A percentile compares a stretch with the other conserved stretches of the same genome.
Conservation (phyloP, 2,329 filamentous ascomycete species). For the Alternaria alternata region DNA sequence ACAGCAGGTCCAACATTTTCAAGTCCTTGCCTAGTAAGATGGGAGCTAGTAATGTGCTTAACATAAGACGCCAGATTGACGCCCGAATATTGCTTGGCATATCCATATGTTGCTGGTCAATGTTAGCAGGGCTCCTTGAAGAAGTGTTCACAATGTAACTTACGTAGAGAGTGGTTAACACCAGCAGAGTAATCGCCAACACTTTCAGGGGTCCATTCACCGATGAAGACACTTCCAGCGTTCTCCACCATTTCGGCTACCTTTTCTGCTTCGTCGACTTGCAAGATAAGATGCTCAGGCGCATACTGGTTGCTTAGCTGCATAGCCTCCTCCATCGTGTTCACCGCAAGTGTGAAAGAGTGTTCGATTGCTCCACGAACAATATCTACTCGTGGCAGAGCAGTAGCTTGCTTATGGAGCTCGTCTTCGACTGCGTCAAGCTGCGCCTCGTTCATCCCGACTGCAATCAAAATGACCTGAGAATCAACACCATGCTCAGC, state of each 20-base stretch:
- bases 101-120: slow-evolving; percentile 87
- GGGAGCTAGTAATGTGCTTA: slow-evolving; percentile 96
- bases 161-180: slow-evolving; percentile 96
- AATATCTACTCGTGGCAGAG: slow-evolving; percentile 89
- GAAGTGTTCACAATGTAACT: slow-evolving; percentile 54
- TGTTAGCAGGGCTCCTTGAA: neutral
- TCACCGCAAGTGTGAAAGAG: slow-evolving; percentile 83
- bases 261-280: slow-evolving; percentile 78
- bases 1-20: slow-evolving; percentile 86
- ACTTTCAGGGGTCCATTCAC: slow-evolving; percentile 95
- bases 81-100: slow-evolving; percentile 97
- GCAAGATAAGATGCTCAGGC: slow-evolving; percentile 94
- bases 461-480: slow-evolving; percentile 89
- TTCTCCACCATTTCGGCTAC: slow-evolving; percentile 85
- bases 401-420: slow-evolving; percentile 84
- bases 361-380: slow-evolving; percentile 89
- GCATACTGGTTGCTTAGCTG: slow-evolving; percentile 92
- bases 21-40: slow-evolving; percentile 85
- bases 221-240: slow-evolving; percentile 94
- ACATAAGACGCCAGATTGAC: slow-evolving; percentile 96
- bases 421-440: slow-evolving; percentile 89
- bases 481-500: slow-evolving; percentile 97
- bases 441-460: slow-evolving; percentile 76
- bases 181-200: slow-evolving; percentile 98
- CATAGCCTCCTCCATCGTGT: slow-evolving; percentile 78